Evolutionary conservation across 495 filamentous ascomycete genomes (phyloP).

Genomic region (Xylaria telfairii): DNA sequence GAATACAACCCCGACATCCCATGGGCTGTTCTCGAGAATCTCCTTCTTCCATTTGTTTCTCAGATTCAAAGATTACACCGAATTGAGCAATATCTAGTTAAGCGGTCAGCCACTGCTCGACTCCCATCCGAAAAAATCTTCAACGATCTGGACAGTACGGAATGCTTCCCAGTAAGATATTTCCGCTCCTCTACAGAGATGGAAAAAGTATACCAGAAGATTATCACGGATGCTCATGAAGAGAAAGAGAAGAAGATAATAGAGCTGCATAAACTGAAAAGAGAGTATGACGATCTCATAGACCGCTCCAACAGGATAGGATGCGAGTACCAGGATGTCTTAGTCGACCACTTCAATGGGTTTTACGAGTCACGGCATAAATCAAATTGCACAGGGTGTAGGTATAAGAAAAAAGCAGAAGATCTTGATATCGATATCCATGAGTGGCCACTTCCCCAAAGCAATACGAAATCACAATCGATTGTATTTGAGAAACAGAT

Average conservation of each 20-base stretch:
- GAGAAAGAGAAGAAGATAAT: conserved; percentile 45
- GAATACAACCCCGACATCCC: conserved; percentile 61
- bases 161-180: conserved; percentile 61
- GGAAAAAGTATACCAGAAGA: conserved; percentile 45
- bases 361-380: conserved; percentile 26
- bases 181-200: conserved; percentile 56
- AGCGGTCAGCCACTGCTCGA: conserved; percentile 31
- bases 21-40: conserved; percentile 45
- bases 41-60: conserved; percentile 54
- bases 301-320: conserved; percentile 20
- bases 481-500: conserved; percentile 64
- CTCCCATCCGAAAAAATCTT: conserved; percentile 42
- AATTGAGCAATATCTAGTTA: conserved; percentile 58
- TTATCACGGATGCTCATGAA: conserved; percentile 45
- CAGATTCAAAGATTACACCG: conserved; percentile 58
- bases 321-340: conserved; percentile 41
- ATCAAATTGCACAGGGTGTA: conserved; percentile 41
- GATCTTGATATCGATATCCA: conserved; percentile 57
- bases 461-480: conserved; percentile 44
- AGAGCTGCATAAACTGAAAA: conserved; percentile 48
- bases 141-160: conserved; percentile 23
- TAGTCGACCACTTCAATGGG: conserved; percentile 15
- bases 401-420: conserved; percentile 32
- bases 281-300: conserved; percentile 45
- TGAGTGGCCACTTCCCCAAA: conserved; percentile 67